Base-by-base conservation (phyloP, 768 basidiomycete genomes). In the Phanerodontia chrysosporium region DNA sequence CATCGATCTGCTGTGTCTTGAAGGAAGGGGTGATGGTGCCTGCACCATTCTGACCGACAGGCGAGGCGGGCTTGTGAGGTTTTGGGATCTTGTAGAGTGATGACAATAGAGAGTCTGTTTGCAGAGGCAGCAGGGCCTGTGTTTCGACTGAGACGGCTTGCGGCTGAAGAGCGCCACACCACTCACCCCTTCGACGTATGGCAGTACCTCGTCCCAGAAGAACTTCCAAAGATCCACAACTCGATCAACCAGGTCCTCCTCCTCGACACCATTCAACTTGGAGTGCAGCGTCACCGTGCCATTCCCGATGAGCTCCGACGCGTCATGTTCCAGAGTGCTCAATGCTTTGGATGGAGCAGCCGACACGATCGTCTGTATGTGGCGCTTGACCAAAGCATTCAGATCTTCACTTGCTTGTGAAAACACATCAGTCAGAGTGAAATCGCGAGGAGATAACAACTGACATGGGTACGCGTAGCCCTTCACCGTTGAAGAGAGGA, bases 281-380 rank as follows among this genome's bases (percentile, higher is more conserved):
- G 92, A 85, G 64, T 92, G 94, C 25, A 98, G 78, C 2, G 94
- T 98, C 53, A 94, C 83, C 92, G 96, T 98, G 12, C 95, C 95
- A 1, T 85, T 81, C 0, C 84, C 83, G 55, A 96, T 89, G 49
- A 98, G 79, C 61, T 95, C 94, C 21, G 83, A 78, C 0, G 93
- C 83, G 71, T 95, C 93, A 55, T 81, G 75, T 58, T 91, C 89
- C 12, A 98, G 80, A 8, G 83, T 83, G 0, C 81, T 74, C 42
- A 97, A 73, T 5, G 92, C 89, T 61, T 83, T 87, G 2, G 89
- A 82, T 0, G 91, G 91, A 0, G 85, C 81, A 5, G 85, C 82
- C 24, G 91, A 83, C 2, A 94, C 80, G 6, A 87, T 85, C 8
- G 83, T 75, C 57, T 84, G 81, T 60, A 95, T 89, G 65, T 95